phyloP scores from a whole-genome alignment of 192 early-diverging fungal genomes.

The Coemansia guatemalensis region DNA sequence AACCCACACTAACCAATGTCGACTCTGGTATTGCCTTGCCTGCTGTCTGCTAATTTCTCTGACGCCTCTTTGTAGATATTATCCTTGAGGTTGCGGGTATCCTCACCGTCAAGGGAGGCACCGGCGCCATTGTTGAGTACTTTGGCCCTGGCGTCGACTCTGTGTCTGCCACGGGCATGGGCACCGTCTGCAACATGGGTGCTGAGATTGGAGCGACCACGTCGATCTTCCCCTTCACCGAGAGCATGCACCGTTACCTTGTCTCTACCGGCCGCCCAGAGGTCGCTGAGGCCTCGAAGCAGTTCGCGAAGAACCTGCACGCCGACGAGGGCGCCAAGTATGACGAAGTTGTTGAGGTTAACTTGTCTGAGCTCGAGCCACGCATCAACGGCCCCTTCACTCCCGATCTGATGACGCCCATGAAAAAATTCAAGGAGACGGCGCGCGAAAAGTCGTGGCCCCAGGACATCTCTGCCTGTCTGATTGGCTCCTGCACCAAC shows the following conservation, averaged over 20 bases:
- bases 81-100: slow-evolving; percentile 94
- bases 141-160: slow-evolving; percentile 93
- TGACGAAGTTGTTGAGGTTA: slow-evolving; percentile 93
- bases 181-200: slow-evolving; percentile 99
- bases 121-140: slow-evolving; percentile 97
- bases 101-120: slow-evolving; percentile 96
- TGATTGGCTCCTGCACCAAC: slow-evolving; percentile 99
- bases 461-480: slow-evolving; percentile 79
- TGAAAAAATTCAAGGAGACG: slow-evolving; percentile 89
- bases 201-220: slow-evolving; percentile 98
- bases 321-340: slow-evolving; percentile 87
- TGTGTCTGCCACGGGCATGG: slow-evolving; percentile 97
- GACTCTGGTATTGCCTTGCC: not conserved
- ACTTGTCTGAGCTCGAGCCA: slow-evolving; percentile 91
- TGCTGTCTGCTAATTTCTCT: not conserved
- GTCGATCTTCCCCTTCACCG: slow-evolving; percentile 93
- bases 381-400: slow-evolving; percentile 97
- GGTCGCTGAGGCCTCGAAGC: slow-evolving; percentile 76
- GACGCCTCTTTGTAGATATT: slow-evolving; percentile 57
- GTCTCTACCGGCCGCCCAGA: slow-evolving; percentile 77
- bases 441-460: slow-evolving; percentile 88
- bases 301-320: slow-evolving; percentile 85
- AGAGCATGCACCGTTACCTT: slow-evolving; percentile 90
- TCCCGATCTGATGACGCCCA: slow-evolving; percentile 91
- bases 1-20: no score